Evolutionary conservation across 2,329 filamentous ascomycete genomes (phyloP).

Genomic region (Coniella lustricola): DNA sequence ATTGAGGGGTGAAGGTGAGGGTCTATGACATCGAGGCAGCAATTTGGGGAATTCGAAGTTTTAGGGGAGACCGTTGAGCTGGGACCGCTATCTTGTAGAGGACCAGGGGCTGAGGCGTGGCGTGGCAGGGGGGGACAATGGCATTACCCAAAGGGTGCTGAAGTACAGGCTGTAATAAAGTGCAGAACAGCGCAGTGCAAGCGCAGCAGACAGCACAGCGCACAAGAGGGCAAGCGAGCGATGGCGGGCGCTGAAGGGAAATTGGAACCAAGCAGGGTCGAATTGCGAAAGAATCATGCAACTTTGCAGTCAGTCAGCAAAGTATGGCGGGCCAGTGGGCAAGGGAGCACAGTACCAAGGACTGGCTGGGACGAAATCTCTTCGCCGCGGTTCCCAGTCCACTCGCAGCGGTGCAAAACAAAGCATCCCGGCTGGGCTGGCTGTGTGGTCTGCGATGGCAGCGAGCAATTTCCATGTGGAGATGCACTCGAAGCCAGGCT

Average conservation of each 20-base stretch:
- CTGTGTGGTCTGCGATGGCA: conserved; percentile 7
- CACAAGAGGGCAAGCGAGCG: too few relatives aligned
- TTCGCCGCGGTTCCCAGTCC: conserved; percentile 1
- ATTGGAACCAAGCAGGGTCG: conserved; percentile 9
- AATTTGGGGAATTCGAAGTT: conserved; percentile 13
- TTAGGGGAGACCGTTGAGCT: conserved; percentile 8
- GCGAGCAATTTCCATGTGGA: conserved; percentile 9
- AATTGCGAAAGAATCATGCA: conserved; percentile 16
- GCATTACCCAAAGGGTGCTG: too few relatives aligned
- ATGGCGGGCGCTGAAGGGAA: too few relatives aligned
- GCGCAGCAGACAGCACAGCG: too few relatives aligned
- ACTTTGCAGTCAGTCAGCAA: conserved; percentile 9
- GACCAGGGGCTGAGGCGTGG: not conserved
- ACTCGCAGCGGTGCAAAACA: not conserved
- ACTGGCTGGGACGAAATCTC: conserved; percentile 3
- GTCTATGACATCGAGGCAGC: conserved; percentile 11
- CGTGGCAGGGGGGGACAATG: too few relatives aligned
- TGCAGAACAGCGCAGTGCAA: too few relatives aligned
- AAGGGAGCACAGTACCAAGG: not conserved
- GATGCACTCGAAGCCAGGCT: too few relatives aligned
- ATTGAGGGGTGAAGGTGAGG: conserved; percentile 8
- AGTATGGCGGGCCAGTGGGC: too few relatives aligned
- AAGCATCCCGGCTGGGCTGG: conserved; percentile 10
- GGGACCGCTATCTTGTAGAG: not conserved
- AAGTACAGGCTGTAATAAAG: too few relatives aligned